Conservation (phyloP, 371 early-diverging fungal species). For the Mucor saturninus region DNA sequence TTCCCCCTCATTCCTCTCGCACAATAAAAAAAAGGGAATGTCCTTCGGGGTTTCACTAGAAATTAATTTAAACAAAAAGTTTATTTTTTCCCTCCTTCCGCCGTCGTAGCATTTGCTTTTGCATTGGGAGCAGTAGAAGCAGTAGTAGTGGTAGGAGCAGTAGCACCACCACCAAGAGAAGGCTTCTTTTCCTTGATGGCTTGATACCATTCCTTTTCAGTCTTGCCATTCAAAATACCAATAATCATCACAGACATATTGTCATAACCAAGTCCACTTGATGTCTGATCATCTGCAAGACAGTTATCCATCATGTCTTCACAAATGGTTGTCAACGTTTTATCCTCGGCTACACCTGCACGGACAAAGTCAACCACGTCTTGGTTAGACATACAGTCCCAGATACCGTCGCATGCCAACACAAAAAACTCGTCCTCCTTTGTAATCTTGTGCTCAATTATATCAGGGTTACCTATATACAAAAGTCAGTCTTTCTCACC, state of each 20-base stretch:
- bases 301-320: slow-evolving; percentile 92
- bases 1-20: not conserved
- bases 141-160: too few relatives aligned
- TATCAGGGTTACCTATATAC: slow-evolving; percentile 68
- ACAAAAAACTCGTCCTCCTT: slow-evolving; percentile 88
- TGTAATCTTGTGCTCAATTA: slow-evolving; percentile 60
- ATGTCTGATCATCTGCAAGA: slow-evolving; percentile 83
- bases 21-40: not conserved
- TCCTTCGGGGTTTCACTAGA: not conserved
- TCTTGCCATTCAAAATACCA: slow-evolving; percentile 81
- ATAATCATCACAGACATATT: slow-evolving; percentile 98
- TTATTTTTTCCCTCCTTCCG: not conserved
- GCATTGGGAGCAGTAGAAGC: not conserved
- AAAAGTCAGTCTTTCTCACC: not conserved
- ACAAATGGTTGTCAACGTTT: slow-evolving; percentile 71
- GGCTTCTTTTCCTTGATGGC: slow-evolving; percentile 19
- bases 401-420: slow-evolving; percentile 96
- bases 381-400: slow-evolving; percentile 96
- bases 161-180: too few relatives aligned
- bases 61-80: slow-evolving; percentile 3
- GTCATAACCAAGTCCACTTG: slow-evolving; percentile 95
- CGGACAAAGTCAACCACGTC: slow-evolving; percentile 87
- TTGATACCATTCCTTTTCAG: slow-evolving; percentile 76
- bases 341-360: slow-evolving; percentile 59
- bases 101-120: not conserved